Evolutionary conservation across 331 rosid species (phyloP).

Genomic region (Pyracantha coccinea): DNA sequence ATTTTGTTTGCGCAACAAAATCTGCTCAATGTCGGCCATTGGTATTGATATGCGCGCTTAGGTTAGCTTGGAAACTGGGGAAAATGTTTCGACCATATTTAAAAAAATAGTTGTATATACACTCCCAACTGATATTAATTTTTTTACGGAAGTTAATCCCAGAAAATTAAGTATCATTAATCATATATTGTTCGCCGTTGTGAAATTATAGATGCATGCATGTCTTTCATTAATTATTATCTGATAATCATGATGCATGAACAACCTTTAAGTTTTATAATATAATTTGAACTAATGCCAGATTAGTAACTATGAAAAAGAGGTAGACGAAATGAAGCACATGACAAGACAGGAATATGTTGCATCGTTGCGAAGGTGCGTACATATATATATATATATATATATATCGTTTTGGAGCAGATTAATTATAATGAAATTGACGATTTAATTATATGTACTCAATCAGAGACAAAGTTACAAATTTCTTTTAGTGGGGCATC

Average conservation of each 20-base stretch:
- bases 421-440: background rate
- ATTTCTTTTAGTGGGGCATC: no score
- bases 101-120: background rate
- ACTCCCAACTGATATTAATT: background rate
- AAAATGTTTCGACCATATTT: background rate
- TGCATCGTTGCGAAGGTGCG: slow-evolving; percentile 87
- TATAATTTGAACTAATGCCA: slow-evolving; percentile 7
- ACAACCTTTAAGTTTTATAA: background rate
- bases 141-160: background rate
- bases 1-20: background rate
- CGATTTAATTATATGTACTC: background rate
- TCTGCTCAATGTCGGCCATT: slow-evolving; percentile 8
- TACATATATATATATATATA: background rate
- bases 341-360: slow-evolving; percentile 95
- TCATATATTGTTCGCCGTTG: background rate
- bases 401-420: background rate
- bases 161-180: background rate
- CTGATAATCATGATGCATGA: background rate
- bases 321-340: slow-evolving; percentile 86
- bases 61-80: background rate
- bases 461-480: no score
- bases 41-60: background rate
- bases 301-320: slow-evolving; percentile 82
- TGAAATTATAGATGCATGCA: background rate
- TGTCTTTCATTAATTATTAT: background rate